phyloP scores from a whole-genome alignment of 139 green algal genomes.

The Ettlia oleoabundans region DNA sequence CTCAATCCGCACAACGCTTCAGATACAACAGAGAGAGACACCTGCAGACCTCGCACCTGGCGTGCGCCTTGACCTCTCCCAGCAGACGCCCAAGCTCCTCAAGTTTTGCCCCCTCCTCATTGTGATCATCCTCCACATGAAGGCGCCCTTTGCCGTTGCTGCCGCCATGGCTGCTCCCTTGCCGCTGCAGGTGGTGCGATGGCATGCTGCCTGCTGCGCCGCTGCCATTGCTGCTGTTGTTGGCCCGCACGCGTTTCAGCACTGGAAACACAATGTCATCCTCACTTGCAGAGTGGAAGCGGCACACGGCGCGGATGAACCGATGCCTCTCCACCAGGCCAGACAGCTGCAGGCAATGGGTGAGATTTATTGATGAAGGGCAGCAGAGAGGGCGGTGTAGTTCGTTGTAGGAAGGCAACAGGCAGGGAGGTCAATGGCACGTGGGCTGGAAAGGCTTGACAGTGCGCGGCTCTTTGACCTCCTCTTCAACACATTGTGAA shows the following conservation, averaged over 20 bases:
- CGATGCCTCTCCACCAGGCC: constrained; percentile 78
- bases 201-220: neutral
- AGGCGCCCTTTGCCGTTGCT: neutral
- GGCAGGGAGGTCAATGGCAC: no score
- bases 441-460: neutral
- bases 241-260: constrained; percentile 53
- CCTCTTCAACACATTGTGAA: no score
- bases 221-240: neutral
- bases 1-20: no score
- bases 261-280: constrained; percentile 92
- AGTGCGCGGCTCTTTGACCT: no score
- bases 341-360: constrained; percentile 47
- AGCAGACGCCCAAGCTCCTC: constrained; percentile 84
- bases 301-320: constrained; percentile 90
- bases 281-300: constrained; percentile 89
- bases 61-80: constrained; percentile 75
- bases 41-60: constrained; percentile 53
- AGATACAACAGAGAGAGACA: no score
- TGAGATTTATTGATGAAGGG: no score
- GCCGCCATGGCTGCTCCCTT: neutral
- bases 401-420: neutral
- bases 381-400: neutral
- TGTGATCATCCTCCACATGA: constrained; percentile 75
- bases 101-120: constrained; percentile 65
- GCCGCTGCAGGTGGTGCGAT: neutral